Evolutionary conservation across 129 eudicot species (phyloP).

Genomic region (Flaveria sonorensis): DNA sequence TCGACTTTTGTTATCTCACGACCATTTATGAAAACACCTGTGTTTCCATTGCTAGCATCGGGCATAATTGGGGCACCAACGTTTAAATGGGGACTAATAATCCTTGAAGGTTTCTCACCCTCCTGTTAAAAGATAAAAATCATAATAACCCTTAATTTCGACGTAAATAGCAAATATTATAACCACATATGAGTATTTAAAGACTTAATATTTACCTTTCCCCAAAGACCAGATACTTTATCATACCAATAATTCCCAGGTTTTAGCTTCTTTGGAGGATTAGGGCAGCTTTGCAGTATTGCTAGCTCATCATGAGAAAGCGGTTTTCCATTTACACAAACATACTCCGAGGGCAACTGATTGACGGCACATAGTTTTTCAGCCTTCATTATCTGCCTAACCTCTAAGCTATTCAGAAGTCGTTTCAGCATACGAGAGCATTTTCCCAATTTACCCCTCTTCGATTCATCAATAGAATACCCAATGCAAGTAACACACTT

Average conservation of each 20-base stretch:
- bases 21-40: slow-evolving; percentile 89
- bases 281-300: slow-evolving; percentile 71
- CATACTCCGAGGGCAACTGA: slow-evolving; percentile 90
- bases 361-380: slow-evolving; percentile 85
- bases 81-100: slow-evolving; percentile 89
- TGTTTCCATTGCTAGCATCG: slow-evolving; percentile 94
- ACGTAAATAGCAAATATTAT: slow-evolving; percentile 5
- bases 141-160: slow-evolving; percentile 22
- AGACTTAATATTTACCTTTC: slow-evolving; percentile 63
- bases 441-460: slow-evolving; percentile 79
- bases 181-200: slow-evolving; percentile 2
- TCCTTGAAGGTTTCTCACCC: slow-evolving; percentile 89
- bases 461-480: slow-evolving; percentile 78
- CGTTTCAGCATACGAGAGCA: slow-evolving; percentile 94
- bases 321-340: slow-evolving; percentile 85
- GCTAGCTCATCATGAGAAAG: slow-evolving; percentile 77
- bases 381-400: slow-evolving; percentile 87
- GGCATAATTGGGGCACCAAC: slow-evolving; percentile 82
- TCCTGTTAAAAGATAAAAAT: slow-evolving; percentile 56
- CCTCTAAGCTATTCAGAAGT: slow-evolving; percentile 78
- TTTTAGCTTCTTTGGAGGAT: slow-evolving; percentile 91
- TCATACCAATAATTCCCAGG: slow-evolving; percentile 99
- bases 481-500: slow-evolving; percentile 94
- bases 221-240: slow-evolving; percentile 99
- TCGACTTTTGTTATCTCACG: slow-evolving; percentile 97